Base-by-base conservation (phyloP, 257 asterid species). In the Lithospermum erythrorhizon region DNA sequence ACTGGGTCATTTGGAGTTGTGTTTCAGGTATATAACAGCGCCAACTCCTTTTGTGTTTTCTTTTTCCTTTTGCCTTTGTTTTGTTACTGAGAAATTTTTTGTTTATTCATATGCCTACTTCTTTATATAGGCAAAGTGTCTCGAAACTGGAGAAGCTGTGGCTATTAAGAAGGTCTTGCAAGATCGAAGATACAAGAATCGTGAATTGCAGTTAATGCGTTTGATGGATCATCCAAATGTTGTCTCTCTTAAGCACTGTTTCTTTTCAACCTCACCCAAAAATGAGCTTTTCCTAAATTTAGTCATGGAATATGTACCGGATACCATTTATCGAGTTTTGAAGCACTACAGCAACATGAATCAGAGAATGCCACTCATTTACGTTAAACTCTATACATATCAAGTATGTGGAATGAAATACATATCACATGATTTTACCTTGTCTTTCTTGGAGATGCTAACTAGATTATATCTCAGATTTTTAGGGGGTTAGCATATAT, bases 271-370 rank as follows among this genome's bases (percentile, higher is more conserved):
- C 13, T 87, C 97, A 4, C 80, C 78, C 67, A 86, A 79, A 71
- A 78, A 90, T 51, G 97, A 90, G 70, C 94, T 90, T 61, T 90
- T 83, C 71, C 95, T 90, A 64, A 90, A 90, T 80, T 74, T 90
- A 68, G 96, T 90, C 32, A 90, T 90, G 97, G 97, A 90, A 75
- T 90, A 85, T 75, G 96, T 87, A 62, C 95, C 96, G 0, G 97
- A 87, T 63, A 78, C 84, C 64, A 84, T 89, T 84, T 87, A 70
- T 67, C 73, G 83, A 52, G 90, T 79, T 67, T 65, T 84, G 73
- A 89, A 89, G 83, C 94, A 83, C 65, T 89, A 76, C 61, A 84
- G 87, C 73, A 83, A 83, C 57, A 72, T 66, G 76, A 81, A 77
- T 78, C 96, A 90, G 82, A 78, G 84, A 74, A 85, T 87, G 95